Base-by-base conservation (phyloP, 2,329 filamentous ascomycete genomes). In the Calonectria naviculata region DNA sequence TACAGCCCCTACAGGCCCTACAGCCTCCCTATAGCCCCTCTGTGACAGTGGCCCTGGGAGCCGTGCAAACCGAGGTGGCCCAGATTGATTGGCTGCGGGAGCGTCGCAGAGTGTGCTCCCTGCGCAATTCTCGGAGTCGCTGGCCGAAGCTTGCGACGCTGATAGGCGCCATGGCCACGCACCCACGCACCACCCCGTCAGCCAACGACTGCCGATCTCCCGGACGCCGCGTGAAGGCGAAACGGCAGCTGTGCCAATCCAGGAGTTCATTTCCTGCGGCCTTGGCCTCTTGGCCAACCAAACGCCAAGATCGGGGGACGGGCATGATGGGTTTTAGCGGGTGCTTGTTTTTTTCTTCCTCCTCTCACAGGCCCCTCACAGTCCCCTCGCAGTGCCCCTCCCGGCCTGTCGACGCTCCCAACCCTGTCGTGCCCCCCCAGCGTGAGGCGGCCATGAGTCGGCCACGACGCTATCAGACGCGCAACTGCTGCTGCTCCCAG, bases 191-290 rank as follows among this genome's bases (percentile, higher is more conserved):
- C n/a, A n/a, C n/a, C n/a, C n/a, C n/a, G n/a, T n/a, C n/a, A 12
- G 28, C 47, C 24, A 65, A n/a, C n/a, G 56, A 47, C 54, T 61
- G 65, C 54, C 65, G 65, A 24, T 52, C 47, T 67, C 42, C 65
- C 65, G 65, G 65, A 15, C 7, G 28, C 13, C 21, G 54, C 38
- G 26, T 26, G 54, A 42, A 42, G 44, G 19, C 54, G 56, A 52
- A 67, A 61, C 65, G 17, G 42, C 38, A 58, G 34, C 46, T 46
- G 64, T 38, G 38, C 65, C 56, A 52, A 21, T 42, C 54, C 42
- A 52, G 24, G 56, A 36, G 31, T 41, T 44, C 34, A 46, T 34
- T 31, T 62, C 42, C 28, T 56, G 47, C 46, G 3, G n/a, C 15
- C 63, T 41, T 29, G 41, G 17, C 52, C 15, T 24, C 28, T 21